Percentiles rank a stretch among this genome's conserved stretches.
Conservation (phyloP, 371 early-diverging fungal genomes). For the Capniomyces stellatus region DNA sequence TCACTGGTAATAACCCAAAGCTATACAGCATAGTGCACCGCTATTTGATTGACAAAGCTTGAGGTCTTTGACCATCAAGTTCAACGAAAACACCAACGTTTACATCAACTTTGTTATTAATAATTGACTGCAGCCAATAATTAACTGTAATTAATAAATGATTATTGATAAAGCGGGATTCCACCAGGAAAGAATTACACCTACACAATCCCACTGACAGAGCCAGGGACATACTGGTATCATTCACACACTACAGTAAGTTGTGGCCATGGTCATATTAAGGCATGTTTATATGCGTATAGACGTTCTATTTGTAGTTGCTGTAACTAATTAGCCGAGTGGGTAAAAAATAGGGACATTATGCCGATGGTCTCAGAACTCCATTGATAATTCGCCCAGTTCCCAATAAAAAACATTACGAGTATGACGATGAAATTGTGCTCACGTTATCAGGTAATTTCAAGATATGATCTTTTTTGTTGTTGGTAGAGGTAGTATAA, state of each 20-base stretch:
- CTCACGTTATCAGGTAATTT: conserved; percentile 33
- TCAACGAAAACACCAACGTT: no score
- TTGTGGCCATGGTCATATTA: no score
- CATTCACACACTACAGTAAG: conserved; percentile 33
- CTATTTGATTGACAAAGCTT: no score
- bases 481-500: conserved; percentile 19
- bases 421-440: conserved; percentile 48
- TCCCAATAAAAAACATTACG: conserved; percentile 25
- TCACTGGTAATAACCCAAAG: background rate
- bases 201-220: conserved; percentile 38
- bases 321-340: no score
- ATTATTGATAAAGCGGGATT: conserved; percentile 23
- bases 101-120: no score
- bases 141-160: no score
- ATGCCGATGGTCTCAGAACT: conserved; percentile 62
- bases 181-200: conserved; percentile 34
- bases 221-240: conserved; percentile 55
- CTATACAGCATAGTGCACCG: no score
- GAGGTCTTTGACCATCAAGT: no score
- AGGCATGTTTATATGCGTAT: no score
- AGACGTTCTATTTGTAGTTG: no score
- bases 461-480: conserved; percentile 1
- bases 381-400: conserved; percentile 49
- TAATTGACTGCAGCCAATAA: no score
- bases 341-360: conserved; percentile 30